Conservation (phyloP, 1,284 basidiomycete species). For the Uromyces viciae-fabae region DNA sequence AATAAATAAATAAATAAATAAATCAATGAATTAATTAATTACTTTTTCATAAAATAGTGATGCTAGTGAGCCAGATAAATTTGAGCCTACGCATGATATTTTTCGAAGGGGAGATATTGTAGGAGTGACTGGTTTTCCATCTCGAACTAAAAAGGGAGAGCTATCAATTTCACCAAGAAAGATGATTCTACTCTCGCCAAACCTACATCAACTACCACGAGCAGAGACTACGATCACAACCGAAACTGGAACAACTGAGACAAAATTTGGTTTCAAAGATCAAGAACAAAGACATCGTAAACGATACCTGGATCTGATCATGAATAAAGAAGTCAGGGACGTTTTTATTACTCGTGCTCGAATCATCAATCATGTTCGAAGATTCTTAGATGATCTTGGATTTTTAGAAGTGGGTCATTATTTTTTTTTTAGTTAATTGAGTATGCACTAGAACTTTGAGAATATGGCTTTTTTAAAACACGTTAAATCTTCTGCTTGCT, state of each 20-base stretch:
- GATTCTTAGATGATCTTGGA: constrained; percentile 82
- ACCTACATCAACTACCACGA: constrained; percentile 80
- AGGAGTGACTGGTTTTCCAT: constrained; percentile 81
- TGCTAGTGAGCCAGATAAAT: constrained; percentile 65
- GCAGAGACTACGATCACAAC: constrained; percentile 47
- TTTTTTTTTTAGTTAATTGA: no score
- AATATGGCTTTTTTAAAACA: neutral
- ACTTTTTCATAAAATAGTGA: constrained; percentile 46
- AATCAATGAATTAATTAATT: no score
- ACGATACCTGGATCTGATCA: constrained; percentile 96
- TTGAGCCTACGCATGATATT: constrained; percentile 71
- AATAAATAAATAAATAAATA: no score
- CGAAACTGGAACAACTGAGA: constrained; percentile 35
- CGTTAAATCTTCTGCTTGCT: neutral
- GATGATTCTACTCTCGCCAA: constrained; percentile 87
- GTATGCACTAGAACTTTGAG: neutral
- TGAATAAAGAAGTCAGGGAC: constrained; percentile 83
- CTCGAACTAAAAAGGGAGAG: constrained; percentile 93
- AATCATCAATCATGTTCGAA: constrained; percentile 57
- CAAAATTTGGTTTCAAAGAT: constrained; percentile 72
- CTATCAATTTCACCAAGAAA: constrained; percentile 79
- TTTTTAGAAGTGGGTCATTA: constrained; percentile 70
- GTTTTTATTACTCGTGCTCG: constrained; percentile 78
- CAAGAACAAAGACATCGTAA: constrained; percentile 96
- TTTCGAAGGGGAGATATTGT: constrained; percentile 96